phyloP scores from a whole-genome alignment of 2,329 filamentous ascomycete species.

The Aspergillus eucalypticola region DNA sequence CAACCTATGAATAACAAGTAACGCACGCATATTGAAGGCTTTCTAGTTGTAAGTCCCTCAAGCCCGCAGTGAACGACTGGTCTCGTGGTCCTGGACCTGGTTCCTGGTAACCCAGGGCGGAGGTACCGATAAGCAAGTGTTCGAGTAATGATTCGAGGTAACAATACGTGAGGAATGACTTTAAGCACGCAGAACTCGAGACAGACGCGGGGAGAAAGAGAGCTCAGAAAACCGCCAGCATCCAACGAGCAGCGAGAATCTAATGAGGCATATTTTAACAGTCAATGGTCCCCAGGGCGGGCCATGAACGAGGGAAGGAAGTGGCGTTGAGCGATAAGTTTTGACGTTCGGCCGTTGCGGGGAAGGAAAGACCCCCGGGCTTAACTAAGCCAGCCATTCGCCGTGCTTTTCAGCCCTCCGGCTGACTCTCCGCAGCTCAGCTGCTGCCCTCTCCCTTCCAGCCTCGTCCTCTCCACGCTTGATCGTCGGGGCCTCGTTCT shows the following conservation, averaged over 20 bases:
- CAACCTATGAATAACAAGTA: constrained; percentile 22
- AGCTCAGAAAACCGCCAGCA: background rate
- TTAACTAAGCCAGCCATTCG: background rate
- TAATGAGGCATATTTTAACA: constrained; percentile 4
- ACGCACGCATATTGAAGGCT: constrained; percentile 11
- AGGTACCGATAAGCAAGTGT: background rate
- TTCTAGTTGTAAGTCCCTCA: constrained; percentile 3
- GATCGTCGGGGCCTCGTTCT: background rate
- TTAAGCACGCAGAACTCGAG: constrained; percentile 1
- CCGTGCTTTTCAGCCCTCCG: background rate
- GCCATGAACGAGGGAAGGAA: constrained; percentile 1
- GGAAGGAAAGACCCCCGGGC: background rate
- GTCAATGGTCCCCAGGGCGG: constrained; percentile 2
- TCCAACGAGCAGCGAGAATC: background rate
- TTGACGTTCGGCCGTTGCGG: constrained; percentile 2
- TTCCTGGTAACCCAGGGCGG: background rate
- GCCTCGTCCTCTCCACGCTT: background rate
- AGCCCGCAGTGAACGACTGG: background rate
- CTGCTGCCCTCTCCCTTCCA: background rate
- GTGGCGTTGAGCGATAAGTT: background rate
- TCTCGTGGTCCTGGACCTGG: background rate
- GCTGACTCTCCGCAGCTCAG: background rate
- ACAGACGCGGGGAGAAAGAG: background rate
- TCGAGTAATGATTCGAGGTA: background rate
- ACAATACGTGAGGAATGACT: constrained; percentile 2